Percentiles rank a stretch among this genome's conserved stretches.
These are phyloP conservation scores for Trypanosoma brucei DNA, from an alignment of 208 protist species.

Conservation along the genomic window DNA sequence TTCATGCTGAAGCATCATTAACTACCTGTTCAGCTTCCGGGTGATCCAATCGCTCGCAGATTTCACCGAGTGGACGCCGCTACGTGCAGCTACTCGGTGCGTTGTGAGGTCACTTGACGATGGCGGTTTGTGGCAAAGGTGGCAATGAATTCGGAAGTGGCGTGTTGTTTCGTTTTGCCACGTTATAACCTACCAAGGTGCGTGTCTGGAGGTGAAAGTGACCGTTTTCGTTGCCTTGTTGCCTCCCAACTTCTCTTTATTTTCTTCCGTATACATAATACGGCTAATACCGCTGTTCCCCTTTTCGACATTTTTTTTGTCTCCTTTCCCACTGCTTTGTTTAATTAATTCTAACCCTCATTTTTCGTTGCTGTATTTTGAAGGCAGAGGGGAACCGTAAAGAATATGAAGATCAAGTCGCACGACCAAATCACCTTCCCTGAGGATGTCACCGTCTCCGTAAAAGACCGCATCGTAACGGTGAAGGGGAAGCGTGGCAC, in stretches of 20 bases:
- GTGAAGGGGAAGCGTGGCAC: conserved; percentile 96
- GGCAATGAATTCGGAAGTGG: no score
- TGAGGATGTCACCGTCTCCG: conserved; percentile 55
- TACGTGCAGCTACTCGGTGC: no score
- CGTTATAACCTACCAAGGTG: conserved; percentile 1
- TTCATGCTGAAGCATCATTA: no score
- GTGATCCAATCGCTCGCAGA: no score
- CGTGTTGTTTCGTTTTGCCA: no score
- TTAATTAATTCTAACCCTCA: background rate
- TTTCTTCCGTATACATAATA: conserved; percentile 3
- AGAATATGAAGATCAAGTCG: conserved; percentile 70
- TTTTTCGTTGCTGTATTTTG: background rate
- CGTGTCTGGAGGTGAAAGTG: background rate
- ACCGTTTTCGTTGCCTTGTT: conserved; percentile 8
- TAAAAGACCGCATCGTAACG: conserved; percentile 71
- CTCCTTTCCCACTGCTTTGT: conserved; percentile 7
- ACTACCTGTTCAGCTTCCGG: no score
- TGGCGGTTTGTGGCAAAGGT: no score
- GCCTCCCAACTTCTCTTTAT: conserved; percentile 2
- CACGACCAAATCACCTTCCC: conserved; percentile 56
- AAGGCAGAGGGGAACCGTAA: conserved; percentile 8
- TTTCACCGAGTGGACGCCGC: no score
- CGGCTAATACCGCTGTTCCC: background rate
- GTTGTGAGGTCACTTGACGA: no score
- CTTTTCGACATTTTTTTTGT: conserved; percentile 6